Base-by-base conservation (phyloP, 306 rosid genomes). In the Lathyrus oleraceus region DNA sequence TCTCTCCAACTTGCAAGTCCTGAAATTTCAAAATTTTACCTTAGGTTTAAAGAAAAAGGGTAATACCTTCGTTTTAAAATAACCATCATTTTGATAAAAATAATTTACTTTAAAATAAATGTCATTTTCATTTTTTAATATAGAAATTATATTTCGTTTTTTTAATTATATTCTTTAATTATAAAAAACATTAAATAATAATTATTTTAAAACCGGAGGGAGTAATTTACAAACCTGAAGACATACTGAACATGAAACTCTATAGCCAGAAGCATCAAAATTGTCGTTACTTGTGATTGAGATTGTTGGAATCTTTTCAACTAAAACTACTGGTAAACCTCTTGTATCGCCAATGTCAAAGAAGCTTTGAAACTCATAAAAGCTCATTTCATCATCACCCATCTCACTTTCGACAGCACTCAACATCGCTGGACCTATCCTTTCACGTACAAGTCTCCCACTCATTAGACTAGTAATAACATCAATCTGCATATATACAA, bases 391-490 rank as follows among this genome's bases (percentile, higher is more conserved):
- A 47, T 79, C 78, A 48, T 87, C 97, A 57, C 86, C 94, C 90
- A 93, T 90, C 97, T 91, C 97, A 74, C 96, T 89, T 83, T 94
- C 96, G 43, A 94, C 97, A 5, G 99, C 99, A 73, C 91, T 94
- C 49, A 94, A 86, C 91, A 94, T 88, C 44, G 97, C 99, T 2
- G 92, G 96, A 70, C 97, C 95, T 19, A 91, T 91, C 75, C 95
- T 81, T 80, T 94, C 99, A 3, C 97, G 97, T 51, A 91, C 92
- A 30, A 94, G 69, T 74, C 96, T 91, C 53, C 99, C 99, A 66
- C 91, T 91, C 21, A 94, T 48, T 56, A 94, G 81, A 78, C 97
- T 94, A 36, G 88, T 89, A 77, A 94, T 75, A 65, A 94, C 97
- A 81, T 94, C 99, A 84, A 91, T 84, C 99, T 94, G 86, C 71